Conservation (phyloP, 1,284 basidiomycete genomes). For the Cronartium ribicola region DNA sequence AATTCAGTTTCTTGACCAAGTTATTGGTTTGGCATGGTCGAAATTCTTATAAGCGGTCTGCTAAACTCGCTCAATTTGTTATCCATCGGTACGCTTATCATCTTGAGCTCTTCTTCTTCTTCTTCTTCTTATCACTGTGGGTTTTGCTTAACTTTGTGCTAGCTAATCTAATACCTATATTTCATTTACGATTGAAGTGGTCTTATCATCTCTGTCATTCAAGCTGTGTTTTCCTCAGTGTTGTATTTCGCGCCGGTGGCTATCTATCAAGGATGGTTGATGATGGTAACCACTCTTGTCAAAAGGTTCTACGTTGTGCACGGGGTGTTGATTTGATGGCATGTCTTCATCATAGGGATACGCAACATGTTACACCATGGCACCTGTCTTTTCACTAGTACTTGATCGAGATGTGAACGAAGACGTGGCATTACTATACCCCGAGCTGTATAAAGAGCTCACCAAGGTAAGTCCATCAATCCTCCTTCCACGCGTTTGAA, state of each 20-base stretch:
- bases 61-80: constrained; percentile 96
- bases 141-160: neutral
- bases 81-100: constrained; percentile 67
- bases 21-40: constrained; percentile 94
- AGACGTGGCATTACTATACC: constrained; percentile 89
- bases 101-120: neutral
- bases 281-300: constrained; percentile 57
- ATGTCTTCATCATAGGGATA: constrained; percentile 60
- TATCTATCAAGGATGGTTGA: constrained; percentile 94
- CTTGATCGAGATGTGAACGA: constrained; percentile 94
- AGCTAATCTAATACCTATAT: neutral
- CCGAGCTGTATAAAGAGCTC: constrained; percentile 94
- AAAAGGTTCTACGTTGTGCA: neutral
- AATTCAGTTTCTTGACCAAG: constrained; percentile 92
- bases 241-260: constrained; percentile 99
- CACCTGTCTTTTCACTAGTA: constrained; percentile 93
- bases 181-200: constrained; percentile 55
- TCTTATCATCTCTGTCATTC: constrained; percentile 92
- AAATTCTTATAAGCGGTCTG: constrained; percentile 95
- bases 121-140: neutral
- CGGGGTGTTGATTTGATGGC: neutral
- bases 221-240: constrained; percentile 73
- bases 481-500: neutral
- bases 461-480: constrained; percentile 65
- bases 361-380: constrained; percentile 97